Base-by-base conservation (phyloP, 2,329 filamentous ascomycete genomes). In the Pseudogymnoascus sp. region DNA sequence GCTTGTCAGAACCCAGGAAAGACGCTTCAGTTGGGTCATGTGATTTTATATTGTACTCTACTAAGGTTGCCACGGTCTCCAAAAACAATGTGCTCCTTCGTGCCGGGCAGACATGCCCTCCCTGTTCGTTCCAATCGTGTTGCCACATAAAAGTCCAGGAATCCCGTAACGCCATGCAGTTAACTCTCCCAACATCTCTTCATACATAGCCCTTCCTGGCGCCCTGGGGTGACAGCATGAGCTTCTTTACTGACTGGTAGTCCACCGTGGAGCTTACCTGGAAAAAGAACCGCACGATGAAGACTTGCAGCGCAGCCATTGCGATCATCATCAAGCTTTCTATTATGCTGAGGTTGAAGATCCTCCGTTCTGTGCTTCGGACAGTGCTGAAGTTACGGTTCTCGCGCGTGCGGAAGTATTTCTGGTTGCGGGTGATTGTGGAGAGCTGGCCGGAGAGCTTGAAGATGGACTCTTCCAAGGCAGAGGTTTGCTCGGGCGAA, bases 341-440 rank as follows among this genome's bases (percentile, higher is more conserved):
- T 71, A 97, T 89, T 73, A 99, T 81, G 75, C 91, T 96, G 77
- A 99, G 96, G 79, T 97, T 97, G 80, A 97, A 92, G 72, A 99
- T 99, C 67, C 95, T 84, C 75, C 86, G 86, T 81, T 99, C 95
- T 42, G 95, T 99, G 79, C 93, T 97, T 76, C 91, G 85, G 71
- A 99, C 95, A 8, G 95, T 99, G 79, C 91, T 96, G 79, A 99
- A 97, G 79, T 99, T 99, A 67, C 95, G 86, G 83, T 99, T 99
- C 82, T 99, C 95, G 69, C 95, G 87, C 2, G 95, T 99, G 67
- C 96, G 90, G 86, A 99, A 99, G 81, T 99, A 99, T 77, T 99
- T 99, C 74, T 99, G 95, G 80, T 96, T 97, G 73, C 95, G 86
- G 45, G 90, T 92, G 74, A 99, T 95, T 67, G 93, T 97, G 12